Percentiles rank a stretch among this genome's conserved stretches.
These are phyloP conservation scores for Herpotrichia juniperi DNA, from an alignment of 2,329 filamentous ascomycete genomes.

Conservation along the genomic window DNA sequence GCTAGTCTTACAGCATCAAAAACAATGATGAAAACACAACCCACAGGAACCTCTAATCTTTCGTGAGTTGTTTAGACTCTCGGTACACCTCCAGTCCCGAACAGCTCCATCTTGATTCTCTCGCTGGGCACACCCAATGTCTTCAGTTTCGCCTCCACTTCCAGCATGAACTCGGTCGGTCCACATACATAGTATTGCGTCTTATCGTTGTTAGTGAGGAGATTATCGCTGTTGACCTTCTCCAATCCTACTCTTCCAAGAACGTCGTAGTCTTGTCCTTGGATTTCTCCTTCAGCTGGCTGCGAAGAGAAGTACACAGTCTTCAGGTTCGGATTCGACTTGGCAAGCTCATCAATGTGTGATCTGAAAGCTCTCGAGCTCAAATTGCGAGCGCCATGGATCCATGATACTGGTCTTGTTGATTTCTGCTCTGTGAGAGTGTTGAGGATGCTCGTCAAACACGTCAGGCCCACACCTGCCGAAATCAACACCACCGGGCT, in stretches of 20 bases:
- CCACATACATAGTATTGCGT: conserved; percentile 77
- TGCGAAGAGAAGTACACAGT: conserved; percentile 65
- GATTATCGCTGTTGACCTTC: conserved; percentile 58
- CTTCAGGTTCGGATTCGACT: conserved; percentile 55
- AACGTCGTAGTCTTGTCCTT: conserved; percentile 65
- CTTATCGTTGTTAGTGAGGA: conserved; percentile 61
- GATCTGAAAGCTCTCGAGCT: conserved; percentile 61
- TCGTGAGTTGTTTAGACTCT: conserved; percentile 22
- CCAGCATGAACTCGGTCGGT: conserved; percentile 72
- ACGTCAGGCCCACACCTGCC: conserved; percentile 72
- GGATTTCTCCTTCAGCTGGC: conserved; percentile 49
- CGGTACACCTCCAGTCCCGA: conserved; percentile 51
- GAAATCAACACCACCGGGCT: conserved; percentile 69
- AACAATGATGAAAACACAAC: too few relatives aligned
- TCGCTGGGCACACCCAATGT: conserved; percentile 62
- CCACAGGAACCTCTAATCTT: background rate
- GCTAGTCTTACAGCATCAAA: background rate
- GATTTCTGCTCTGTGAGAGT: conserved; percentile 46
- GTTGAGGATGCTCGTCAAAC: conserved; percentile 70
- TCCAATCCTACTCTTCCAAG: conserved; percentile 65
- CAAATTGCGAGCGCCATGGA: conserved; percentile 64
- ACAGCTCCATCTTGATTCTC: conserved; percentile 71
- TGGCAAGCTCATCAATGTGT: conserved; percentile 54
- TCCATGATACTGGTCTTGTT: conserved; percentile 63
- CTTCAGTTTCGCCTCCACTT: conserved; percentile 60